phyloP scores from a whole-genome alignment of 352 stramenopile species.

The Phytopythium aichiense region DNA sequence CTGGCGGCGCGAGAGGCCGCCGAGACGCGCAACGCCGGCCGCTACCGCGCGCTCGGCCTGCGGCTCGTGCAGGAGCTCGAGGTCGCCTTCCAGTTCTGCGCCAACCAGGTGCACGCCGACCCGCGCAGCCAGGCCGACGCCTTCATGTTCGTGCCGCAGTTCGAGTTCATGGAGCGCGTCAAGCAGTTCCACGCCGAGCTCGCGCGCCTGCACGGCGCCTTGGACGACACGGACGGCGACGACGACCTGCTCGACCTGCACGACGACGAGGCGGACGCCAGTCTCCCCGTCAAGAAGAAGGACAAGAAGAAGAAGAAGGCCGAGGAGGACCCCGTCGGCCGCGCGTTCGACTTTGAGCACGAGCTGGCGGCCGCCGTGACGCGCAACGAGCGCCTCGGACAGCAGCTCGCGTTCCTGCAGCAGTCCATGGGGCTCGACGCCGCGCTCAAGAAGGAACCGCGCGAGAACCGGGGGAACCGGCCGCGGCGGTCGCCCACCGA shows the following conservation, averaged over 20 bases:
- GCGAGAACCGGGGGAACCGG: constrained; percentile 5
- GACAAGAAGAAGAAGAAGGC: neutral
- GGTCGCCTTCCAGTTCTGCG: constrained; percentile 64
- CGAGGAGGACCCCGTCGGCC: neutral
- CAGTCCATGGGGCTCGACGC: constrained; percentile 50
- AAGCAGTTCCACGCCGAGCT: constrained; percentile 57
- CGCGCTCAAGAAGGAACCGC: constrained; percentile 7
- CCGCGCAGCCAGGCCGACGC: constrained; percentile 15
- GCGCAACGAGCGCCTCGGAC: constrained; percentile 59
- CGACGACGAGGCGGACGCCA: neutral
- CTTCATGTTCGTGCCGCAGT: constrained; percentile 60
- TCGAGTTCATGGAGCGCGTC: constrained; percentile 71
- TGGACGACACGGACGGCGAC: constrained; percentile 4
- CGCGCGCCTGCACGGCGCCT: constrained; percentile 13
- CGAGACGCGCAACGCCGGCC: constrained; percentile 53
- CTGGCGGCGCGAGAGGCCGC: constrained; percentile 49
- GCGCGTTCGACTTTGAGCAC: constrained; percentile 41
- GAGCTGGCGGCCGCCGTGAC: constrained; percentile 57
- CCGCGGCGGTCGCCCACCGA: constrained; percentile 37
- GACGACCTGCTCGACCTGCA: neutral
- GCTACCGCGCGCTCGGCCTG: constrained; percentile 54
- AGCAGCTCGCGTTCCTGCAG: constrained; percentile 57
- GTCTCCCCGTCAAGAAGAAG: neutral
- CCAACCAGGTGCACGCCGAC: constrained; percentile 40
- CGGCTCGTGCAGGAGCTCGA: constrained; percentile 74